phyloP scores from a whole-genome alignment of 2,329 filamentous ascomycete genomes.

The Penicillium sp. region DNA sequence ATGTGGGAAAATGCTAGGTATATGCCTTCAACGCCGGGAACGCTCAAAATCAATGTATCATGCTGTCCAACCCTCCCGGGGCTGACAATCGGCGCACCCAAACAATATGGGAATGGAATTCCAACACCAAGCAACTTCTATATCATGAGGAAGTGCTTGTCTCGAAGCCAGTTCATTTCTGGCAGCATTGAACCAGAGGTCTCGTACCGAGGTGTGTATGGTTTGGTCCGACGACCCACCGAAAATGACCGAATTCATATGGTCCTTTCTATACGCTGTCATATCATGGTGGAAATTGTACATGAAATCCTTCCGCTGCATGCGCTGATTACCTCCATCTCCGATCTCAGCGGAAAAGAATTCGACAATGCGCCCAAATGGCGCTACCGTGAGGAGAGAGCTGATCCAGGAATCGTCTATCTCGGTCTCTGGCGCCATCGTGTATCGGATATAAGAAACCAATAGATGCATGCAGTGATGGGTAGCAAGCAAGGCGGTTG shows the following conservation, averaged over 20 bases:
- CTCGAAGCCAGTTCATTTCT: conserved; percentile 35
- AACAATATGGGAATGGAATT: conserved; percentile 41
- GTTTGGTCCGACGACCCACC: conserved; percentile 33
- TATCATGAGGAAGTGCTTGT: conserved; percentile 36
- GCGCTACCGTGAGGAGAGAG: conserved; percentile 45
- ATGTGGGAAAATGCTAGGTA: conserved; percentile 3
- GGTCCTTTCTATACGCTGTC: conserved; percentile 41
- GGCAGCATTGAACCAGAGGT: conserved; percentile 47
- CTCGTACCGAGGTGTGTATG: conserved; percentile 37
- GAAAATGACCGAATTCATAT: conserved; percentile 44
- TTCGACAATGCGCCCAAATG: conserved; percentile 45
- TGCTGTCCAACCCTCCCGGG: conserved; percentile 36
- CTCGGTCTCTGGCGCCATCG: conserved; percentile 39
- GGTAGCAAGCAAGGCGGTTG: conserved; percentile 43
- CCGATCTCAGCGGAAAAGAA: conserved; percentile 51
- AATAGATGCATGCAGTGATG: conserved; percentile 48
- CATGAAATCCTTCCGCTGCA: conserved; percentile 50
- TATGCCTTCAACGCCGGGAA: conserved; percentile 17
- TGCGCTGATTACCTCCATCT: conserved; percentile 44
- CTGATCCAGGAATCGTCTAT: conserved; percentile 46
- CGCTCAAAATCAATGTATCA: conserved; percentile 25
- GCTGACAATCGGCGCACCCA: conserved; percentile 39
- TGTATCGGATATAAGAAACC: conserved; percentile 43
- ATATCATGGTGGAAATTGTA: conserved; percentile 47
- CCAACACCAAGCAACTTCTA: conserved; percentile 39